Evolutionary conservation across 2,329 filamentous ascomycete genomes (phyloP), one percentile per base, ranked within the genome.

Genomic region (Colletotrichum zoysiae): DNA sequence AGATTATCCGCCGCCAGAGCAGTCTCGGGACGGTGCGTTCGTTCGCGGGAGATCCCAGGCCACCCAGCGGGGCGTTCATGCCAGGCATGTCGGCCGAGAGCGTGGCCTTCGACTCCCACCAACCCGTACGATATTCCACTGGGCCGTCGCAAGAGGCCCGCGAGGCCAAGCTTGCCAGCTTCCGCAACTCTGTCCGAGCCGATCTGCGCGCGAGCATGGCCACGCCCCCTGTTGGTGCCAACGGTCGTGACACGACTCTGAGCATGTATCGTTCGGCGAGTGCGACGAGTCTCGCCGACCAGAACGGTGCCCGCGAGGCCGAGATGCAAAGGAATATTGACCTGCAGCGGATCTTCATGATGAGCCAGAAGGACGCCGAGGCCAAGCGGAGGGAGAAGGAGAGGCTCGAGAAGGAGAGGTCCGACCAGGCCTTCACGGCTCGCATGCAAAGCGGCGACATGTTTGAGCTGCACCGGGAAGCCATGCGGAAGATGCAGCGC

Each of bases 361-460:
- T 92, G 77, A 84, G 85, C 46, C 90, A 92, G 75, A 88, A 87
- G 74, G 89, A 91, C 74, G 89, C 89, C 40, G 89, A 90, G 77
- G 86, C 89, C 64, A 85, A 88, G 77, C 86, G 86, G 63, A 86
- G 86, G 64, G 88, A 91, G 78, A 84, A 87, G 76, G 87, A 90
- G 75, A 85, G 86, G 67, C 82, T 85, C 53, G 88, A 88, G 60
- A 88, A 87, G 74, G 86, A 89, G 74, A 84, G 88, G 65, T 84
- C 86, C 7, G 90, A 93, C 18, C 87, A 87, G 61, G 86, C 86
- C 48, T 90, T 94, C 76, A 92, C 94, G 74, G 89, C 92, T 79
- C 87, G 89, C 74, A 96, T 97, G 92, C 87, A 93, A 65, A 90
- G 89, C 20, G 91, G 91, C 0, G 89, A 92, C 74, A 88, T 97